Evolutionary conservation across 176 grass and related monocot genomes (phyloP).

Genomic region (Dendrocalamus sinicus): DNA sequence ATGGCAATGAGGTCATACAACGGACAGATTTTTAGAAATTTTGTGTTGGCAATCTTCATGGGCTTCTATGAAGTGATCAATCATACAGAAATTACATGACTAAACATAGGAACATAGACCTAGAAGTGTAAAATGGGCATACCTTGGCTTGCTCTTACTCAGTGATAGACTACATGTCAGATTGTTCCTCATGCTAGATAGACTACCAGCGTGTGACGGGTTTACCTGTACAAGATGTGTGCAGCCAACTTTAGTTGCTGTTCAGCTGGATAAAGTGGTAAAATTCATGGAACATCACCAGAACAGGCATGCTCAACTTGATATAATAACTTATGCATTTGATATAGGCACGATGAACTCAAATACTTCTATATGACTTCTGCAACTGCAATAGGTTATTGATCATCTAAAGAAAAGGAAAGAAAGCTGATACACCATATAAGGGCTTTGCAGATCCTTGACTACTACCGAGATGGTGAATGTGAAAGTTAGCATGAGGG

Average conservation of each 20-base stretch:
- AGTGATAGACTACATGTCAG: background rate
- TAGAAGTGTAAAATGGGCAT: background rate
- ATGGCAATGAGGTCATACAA: too few relatives aligned
- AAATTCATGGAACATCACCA: background rate
- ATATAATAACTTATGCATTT: constrained; percentile 6
- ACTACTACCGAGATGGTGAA: background rate
- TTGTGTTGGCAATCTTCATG: too few relatives aligned
- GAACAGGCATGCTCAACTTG: background rate
- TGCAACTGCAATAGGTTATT: background rate
- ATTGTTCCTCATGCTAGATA: constrained; percentile 25
- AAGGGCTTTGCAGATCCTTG: background rate
- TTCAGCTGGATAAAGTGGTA: background rate
- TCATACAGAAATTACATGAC: background rate
- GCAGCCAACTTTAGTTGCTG: background rate
- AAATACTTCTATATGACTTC: background rate
- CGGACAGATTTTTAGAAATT: too few relatives aligned
- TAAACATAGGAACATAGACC: background rate
- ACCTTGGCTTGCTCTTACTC: constrained; percentile 58
- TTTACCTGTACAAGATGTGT: constrained; percentile 28
- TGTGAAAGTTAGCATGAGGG: background rate
- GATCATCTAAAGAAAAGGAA: background rate
- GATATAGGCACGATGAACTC: background rate
- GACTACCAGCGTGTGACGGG: background rate
- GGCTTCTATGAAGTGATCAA: background rate
- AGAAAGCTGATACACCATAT: background rate